Conservation (phyloP, 345 rosid species). For the Salix brachista region DNA sequence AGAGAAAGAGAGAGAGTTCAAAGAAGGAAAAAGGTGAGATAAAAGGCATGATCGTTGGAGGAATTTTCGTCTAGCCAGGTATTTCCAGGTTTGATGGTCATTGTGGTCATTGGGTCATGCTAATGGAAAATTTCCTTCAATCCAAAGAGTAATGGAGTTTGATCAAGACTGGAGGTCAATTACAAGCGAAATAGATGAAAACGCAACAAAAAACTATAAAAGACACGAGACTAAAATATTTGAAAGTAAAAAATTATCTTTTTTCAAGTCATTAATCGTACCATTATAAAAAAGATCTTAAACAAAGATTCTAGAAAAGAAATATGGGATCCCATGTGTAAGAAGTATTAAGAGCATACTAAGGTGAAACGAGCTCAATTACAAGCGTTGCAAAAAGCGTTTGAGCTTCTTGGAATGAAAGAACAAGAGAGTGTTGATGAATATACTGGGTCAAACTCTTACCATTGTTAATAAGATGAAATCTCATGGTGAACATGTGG, state of each 20-base stretch:
- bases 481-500: neutral
- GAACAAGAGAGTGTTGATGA: neutral
- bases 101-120: neutral
- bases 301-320: neutral
- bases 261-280: neutral
- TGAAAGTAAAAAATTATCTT: neutral
- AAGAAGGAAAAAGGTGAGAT: too few species aligned
- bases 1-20: too few species aligned
- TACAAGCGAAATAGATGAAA: neutral
- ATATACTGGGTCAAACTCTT: neutral
- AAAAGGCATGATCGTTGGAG: neutral
- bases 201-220: neutral
- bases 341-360: neutral
- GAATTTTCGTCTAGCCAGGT: neutral
- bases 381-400: neutral
- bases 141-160: constrained; percentile 1
- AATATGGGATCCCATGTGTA: neutral
- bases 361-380: neutral
- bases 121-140: neutral
- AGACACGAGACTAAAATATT: neutral
- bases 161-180: neutral
- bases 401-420: neutral
- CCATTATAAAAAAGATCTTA: neutral
- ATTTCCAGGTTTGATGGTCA: neutral
- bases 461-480: neutral